Evolutionary conservation across 495 filamentous ascomycete species (phyloP).

Genomic region (Talaromyces borbonicus): DNA sequence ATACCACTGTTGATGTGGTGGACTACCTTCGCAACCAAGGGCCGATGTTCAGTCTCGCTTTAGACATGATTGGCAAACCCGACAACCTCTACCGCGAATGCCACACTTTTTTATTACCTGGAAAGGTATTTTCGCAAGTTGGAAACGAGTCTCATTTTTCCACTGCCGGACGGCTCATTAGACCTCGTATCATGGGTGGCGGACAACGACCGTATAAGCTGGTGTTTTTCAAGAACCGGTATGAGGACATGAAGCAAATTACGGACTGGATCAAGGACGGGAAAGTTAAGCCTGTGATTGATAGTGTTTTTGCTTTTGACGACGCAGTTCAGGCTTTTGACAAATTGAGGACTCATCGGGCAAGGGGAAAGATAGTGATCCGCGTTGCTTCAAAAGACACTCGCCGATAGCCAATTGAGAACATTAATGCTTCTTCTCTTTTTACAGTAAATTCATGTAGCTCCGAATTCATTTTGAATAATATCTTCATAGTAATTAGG

Average conservation of each 20-base stretch:
- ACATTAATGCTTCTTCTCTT: too few species aligned
- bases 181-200: slow-evolving; percentile 54
- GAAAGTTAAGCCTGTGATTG: slow-evolving; percentile 50
- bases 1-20: slow-evolving; percentile 44
- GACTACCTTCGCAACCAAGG: slow-evolving; percentile 38
- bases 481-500: too few species aligned
- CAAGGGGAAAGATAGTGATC: slow-evolving; percentile 63
- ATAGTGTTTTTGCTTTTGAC: slow-evolving; percentile 50
- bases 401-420: background rate
- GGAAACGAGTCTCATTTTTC: slow-evolving; percentile 27
- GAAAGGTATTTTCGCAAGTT: slow-evolving; percentile 49
- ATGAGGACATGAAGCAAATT: slow-evolving; percentile 43
- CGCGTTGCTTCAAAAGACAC: slow-evolving; percentile 29
- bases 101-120: slow-evolving; percentile 44
- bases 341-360: slow-evolving; percentile 48
- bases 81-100: slow-evolving; percentile 43
- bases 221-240: slow-evolving; percentile 27
- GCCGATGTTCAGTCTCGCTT: slow-evolving; percentile 41
- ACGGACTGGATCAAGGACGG: slow-evolving; percentile 51
- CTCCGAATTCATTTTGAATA: too few species aligned
- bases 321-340: slow-evolving; percentile 55
- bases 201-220: slow-evolving; percentile 46
- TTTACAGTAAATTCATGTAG: too few species aligned
- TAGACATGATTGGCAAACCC: slow-evolving; percentile 53
- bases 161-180: slow-evolving; percentile 20